phyloP scores from a whole-genome alignment of 805 yeast genomes.

The Grigorovia yakushimaensis region DNA sequence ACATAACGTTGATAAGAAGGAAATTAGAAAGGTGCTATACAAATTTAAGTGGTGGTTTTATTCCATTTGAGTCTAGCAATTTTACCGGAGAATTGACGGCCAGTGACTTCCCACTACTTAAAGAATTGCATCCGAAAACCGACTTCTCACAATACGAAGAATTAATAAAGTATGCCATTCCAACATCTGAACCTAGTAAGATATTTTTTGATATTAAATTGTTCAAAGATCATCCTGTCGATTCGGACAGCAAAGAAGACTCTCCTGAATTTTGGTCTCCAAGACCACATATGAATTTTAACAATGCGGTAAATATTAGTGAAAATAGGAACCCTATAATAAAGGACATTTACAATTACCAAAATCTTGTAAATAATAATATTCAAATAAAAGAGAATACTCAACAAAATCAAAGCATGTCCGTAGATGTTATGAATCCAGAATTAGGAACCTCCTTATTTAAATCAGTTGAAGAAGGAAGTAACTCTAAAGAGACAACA shows the following conservation, averaged over 20 bases:
- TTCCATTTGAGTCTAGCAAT: constrained; percentile 17
- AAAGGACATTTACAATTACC: constrained; percentile 20
- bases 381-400: background rate
- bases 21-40: constrained; percentile 44
- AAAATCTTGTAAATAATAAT: background rate
- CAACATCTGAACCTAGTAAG: constrained; percentile 6
- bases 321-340: constrained; percentile 11
- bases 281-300: constrained; percentile 10
- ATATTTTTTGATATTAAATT: constrained; percentile 18
- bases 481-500: background rate
- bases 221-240: background rate
- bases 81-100: constrained; percentile 8
- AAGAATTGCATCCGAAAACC: constrained; percentile 13
- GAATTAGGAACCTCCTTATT: background rate
- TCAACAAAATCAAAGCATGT: background rate
- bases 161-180: constrained; percentile 10
- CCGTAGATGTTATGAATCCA: background rate
- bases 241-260: background rate
- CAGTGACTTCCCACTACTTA: constrained; percentile 31
- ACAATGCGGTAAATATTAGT: constrained; percentile 10
- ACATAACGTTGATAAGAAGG: constrained; percentile 47
- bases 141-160: constrained; percentile 17
- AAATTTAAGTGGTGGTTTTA: constrained; percentile 38
- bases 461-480: no score
- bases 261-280: constrained; percentile 19